A percentile compares a stretch with the other conserved stretches of the same genome.
phyloP scores from a whole-genome alignment of 2,329 filamentous ascomycete species.

The Fonsecaea pedrosoi region DNA sequence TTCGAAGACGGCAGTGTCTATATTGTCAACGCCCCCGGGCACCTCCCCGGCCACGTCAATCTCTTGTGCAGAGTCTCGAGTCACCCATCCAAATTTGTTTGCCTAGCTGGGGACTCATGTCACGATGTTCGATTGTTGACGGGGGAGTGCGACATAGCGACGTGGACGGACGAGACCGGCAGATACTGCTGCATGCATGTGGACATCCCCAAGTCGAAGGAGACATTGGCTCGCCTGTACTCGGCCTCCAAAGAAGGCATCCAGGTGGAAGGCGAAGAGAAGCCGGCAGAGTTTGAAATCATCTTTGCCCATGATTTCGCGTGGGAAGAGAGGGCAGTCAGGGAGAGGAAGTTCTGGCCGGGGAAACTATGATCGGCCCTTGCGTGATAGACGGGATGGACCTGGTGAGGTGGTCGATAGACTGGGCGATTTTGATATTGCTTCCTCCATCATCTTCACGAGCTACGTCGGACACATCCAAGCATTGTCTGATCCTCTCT shows the following conservation, averaged over 20 bases:
- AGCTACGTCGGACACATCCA: background rate
- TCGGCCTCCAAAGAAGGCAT: constrained; percentile 34
- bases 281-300: constrained; percentile 42
- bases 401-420: background rate
- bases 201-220: constrained; percentile 39
- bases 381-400: background rate
- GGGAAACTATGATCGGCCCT: constrained; percentile 18
- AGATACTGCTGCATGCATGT: constrained; percentile 44
- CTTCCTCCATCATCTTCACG: background rate
- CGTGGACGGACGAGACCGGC: constrained; percentile 42
- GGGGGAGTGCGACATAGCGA: constrained; percentile 43
- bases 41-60: constrained; percentile 46
- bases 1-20: constrained; percentile 44
- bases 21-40: constrained; percentile 44
- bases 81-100: constrained; percentile 38
- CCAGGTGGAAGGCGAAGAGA: constrained; percentile 23
- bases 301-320: constrained; percentile 45
- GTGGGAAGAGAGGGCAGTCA: constrained; percentile 41
- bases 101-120: constrained; percentile 46
- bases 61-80: constrained; percentile 40
- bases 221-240: constrained; percentile 39
- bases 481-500: background rate
- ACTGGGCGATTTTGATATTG: background rate
- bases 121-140: constrained; percentile 44
- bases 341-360: constrained; percentile 35